Evolutionary conservation across 2,329 filamentous ascomycete species (phyloP), one percentile per base, ranked within the genome.

Genomic region (Hymenoscyphus scutula): DNA sequence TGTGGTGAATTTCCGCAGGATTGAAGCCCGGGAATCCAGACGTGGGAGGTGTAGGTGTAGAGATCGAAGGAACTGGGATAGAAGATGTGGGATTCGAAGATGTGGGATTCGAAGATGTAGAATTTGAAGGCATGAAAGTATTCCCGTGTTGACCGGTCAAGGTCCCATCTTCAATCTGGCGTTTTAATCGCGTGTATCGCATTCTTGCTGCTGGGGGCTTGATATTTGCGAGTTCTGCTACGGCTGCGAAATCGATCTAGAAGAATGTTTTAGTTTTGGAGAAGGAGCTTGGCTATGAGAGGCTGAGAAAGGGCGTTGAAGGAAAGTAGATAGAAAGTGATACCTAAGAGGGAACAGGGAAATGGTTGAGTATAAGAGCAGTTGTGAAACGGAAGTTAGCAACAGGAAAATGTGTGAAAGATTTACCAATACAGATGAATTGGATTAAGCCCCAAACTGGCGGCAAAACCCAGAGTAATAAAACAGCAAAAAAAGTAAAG

Each of bases 241-340:
- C 74, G 15, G 72, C 73, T 29, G 69, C 65, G 69, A 75, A 79
- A 62, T 80, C 72, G 55, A 80, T 76, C 78, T 71, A 17, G 17
- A 32, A 30, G 6, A 6, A 11, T 53, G 53, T 60, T 19, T 60
- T 55, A 54, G 51, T 29, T 51, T 75, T 13, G 11, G 11, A 37
- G 58, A 30, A 4, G 29, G 45, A 29, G 55, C n/a, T 6, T 25
- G n/a, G 37, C 19, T 45, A 7, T 30, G 5, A 53, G n/a, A 56
- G 17, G 6, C 17, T 3, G n/a, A 4, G 13, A 1, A n/a, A 5
- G 27, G 11, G 15, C 2, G 11, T 13, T 15, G 32, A 37, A 11
- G 11, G 13, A 11, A 2, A 15, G 32, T 10, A 37, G 32, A 37
- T 37, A 15, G 32, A 37, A 15, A 13, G 11, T 13, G 8, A 11